These are phyloP conservation scores for Xylaria flabelliformis DNA, from an alignment of 495 filamentous ascomycete species.

Conservation along the genomic window DNA sequence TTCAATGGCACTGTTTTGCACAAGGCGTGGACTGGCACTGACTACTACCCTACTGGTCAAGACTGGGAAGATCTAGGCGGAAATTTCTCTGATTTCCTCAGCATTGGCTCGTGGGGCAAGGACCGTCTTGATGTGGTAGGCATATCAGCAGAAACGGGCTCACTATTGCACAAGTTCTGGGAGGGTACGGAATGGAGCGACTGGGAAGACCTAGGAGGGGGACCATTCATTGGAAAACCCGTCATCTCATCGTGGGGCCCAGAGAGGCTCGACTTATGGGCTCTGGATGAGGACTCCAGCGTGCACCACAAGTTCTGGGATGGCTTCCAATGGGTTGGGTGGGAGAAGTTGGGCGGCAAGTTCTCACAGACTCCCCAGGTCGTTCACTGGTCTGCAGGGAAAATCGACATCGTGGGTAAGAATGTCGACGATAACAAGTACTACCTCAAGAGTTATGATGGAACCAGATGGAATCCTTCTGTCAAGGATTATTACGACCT, in stretches of 20 bases:
- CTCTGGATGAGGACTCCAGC: neutral
- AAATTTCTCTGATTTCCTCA: neutral
- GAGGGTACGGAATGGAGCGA: constrained; percentile 8
- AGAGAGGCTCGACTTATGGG: constrained; percentile 20
- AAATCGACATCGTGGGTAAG: constrained; percentile 25
- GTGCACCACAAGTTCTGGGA: constrained; percentile 26
- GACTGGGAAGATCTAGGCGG: constrained; percentile 24
- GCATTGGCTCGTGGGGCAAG: constrained; percentile 14
- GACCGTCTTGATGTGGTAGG: constrained; percentile 17
- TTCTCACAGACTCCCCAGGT: constrained; percentile 22
- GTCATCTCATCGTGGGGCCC: constrained; percentile 11
- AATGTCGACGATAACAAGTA: constrained; percentile 8
- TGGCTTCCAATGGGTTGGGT: constrained; percentile 23
- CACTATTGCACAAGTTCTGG: constrained; percentile 22
- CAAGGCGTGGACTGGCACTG: constrained; percentile 60
- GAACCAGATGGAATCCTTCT: constrained; percentile 13
- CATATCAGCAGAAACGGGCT: neutral
- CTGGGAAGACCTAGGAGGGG: constrained; percentile 18
- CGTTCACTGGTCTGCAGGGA: constrained; percentile 11
- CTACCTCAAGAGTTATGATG: constrained; percentile 26
- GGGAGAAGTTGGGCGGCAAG: constrained; percentile 25
- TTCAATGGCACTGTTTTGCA: constrained; percentile 17
- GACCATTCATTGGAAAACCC: constrained; percentile 18
- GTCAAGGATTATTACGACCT: constrained; percentile 14
- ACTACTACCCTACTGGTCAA: constrained; percentile 50